Conservation (phyloP, 1,284 basidiomycete species). For the Takashimella koratensis region DNA sequence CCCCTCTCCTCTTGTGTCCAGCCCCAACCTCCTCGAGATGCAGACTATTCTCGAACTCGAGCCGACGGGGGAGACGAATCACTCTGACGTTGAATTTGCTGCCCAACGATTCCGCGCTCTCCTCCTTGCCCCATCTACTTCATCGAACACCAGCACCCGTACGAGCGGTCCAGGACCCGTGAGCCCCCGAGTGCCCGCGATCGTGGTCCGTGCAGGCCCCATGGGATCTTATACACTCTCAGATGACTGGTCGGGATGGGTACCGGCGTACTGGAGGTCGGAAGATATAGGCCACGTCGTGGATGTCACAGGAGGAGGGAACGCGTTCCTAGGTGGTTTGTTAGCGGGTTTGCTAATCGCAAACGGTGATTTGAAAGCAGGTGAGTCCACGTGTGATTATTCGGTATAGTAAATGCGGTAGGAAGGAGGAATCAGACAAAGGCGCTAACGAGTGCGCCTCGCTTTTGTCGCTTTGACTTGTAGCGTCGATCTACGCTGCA, state of each 20-base stretch:
- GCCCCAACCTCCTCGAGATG: constrained; percentile 54
- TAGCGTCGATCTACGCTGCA: constrained; percentile 67
- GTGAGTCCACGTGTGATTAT: constrained; percentile 50
- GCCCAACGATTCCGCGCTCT: constrained; percentile 58
- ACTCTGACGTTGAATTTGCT: constrained; percentile 59
- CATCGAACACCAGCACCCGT: not conserved
- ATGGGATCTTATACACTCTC: constrained; percentile 65
- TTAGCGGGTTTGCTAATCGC: constrained; percentile 65
- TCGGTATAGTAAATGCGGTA: constrained; percentile 7
- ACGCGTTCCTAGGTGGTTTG: constrained; percentile 79
- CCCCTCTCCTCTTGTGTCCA: constrained; percentile 6
- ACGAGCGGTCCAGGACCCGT: constrained; percentile 51
- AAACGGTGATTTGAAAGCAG: constrained; percentile 61
- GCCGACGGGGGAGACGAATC: constrained; percentile 27
- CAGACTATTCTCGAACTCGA: constrained; percentile 39
- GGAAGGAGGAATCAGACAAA: not conserved
- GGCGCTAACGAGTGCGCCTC: not conserved
- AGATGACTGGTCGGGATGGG: constrained; percentile 55
- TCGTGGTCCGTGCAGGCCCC: constrained; percentile 73
- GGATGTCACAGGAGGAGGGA: constrained; percentile 87
- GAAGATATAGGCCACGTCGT: constrained; percentile 57
- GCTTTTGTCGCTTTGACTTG: constrained; percentile 2
- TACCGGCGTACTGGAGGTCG: constrained; percentile 69
- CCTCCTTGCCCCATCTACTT: constrained; percentile 52
- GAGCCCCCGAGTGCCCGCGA: constrained; percentile 40